Conservation (phyloP, 2,329 filamentous ascomycete species). For the Fusarium foetens region DNA sequence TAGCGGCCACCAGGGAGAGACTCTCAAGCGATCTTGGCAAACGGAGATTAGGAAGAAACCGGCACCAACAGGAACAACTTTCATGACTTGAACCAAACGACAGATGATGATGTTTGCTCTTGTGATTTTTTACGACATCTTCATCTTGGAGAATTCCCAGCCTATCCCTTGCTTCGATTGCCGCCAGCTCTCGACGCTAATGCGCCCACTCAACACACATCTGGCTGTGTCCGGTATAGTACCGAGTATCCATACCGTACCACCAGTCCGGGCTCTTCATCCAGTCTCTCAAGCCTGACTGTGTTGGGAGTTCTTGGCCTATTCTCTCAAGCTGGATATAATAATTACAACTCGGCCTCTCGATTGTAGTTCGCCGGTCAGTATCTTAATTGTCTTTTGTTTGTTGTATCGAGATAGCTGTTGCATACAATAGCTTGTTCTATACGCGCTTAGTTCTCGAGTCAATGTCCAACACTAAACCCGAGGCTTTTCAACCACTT, state of each 20-base stretch:
- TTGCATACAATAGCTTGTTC: neutral
- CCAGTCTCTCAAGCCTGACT: slow-evolving; percentile 1
- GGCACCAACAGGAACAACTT: slow-evolving; percentile 1
- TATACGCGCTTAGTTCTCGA: neutral
- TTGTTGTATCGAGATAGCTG: slow-evolving; percentile 8
- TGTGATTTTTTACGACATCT: slow-evolving; percentile 1
- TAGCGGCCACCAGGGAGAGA: slow-evolving; percentile 12
- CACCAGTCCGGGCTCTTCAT: slow-evolving; percentile 17
- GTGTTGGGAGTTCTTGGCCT: slow-evolving; percentile 11
- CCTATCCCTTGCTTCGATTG: slow-evolving; percentile 35
- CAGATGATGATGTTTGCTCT: slow-evolving; percentile 6
- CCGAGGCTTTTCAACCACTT: neutral
- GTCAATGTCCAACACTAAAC: slow-evolving; percentile 1
- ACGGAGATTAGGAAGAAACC: slow-evolving; percentile 18
- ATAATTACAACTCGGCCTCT: slow-evolving; percentile 4
- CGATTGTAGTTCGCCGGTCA: slow-evolving; percentile 1
- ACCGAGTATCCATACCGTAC: neutral
- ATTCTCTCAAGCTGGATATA: slow-evolving; percentile 14
- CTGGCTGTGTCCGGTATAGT: neutral
- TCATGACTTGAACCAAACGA: neutral
- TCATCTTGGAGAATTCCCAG: slow-evolving; percentile 7
- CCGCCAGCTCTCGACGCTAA: slow-evolving; percentile 38
- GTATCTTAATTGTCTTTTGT: neutral
- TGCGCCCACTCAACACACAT: slow-evolving; percentile 43
- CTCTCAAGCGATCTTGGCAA: slow-evolving; percentile 37